phyloP scores from a whole-genome alignment of 768 basidiomycete genomes.

The Serendipita sp. region DNA sequence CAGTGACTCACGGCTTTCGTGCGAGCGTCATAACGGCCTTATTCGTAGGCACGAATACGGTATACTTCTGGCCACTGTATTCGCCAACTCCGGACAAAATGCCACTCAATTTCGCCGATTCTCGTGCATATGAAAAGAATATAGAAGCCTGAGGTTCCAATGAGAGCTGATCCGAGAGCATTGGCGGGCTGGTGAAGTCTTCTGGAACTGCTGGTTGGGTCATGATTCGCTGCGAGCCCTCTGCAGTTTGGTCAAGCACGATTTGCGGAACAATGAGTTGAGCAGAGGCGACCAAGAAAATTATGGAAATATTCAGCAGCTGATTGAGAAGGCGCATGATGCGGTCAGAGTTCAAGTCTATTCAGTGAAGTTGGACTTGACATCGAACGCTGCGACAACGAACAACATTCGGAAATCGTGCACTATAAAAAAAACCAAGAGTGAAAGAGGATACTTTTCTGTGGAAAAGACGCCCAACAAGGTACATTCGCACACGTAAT shows the following conservation, averaged over 20 bases:
- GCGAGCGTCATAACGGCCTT: constrained; percentile 70
- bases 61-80: constrained; percentile 20
- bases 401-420: too few relatives aligned
- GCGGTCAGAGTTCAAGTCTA: neutral
- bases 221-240: neutral
- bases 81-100: constrained; percentile 23
- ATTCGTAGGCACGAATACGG: constrained; percentile 72
- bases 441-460: too few relatives aligned
- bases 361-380: neutral
- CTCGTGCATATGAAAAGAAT: constrained; percentile 70
- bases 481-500: too few relatives aligned
- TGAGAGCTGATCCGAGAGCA: constrained; percentile 60
- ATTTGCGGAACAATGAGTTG: constrained; percentile 6
- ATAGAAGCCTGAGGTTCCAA: constrained; percentile 62
- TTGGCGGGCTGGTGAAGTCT: constrained; percentile 22
- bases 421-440: too few relatives aligned
- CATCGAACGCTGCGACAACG: too few relatives aligned
- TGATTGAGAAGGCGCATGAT: neutral
- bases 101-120: constrained; percentile 39
- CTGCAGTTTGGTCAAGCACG: neutral
- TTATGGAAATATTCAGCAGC: neutral
- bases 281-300: neutral
- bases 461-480: too few relatives aligned
- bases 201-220: neutral
- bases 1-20: constrained; percentile 59